Base-by-base conservation (phyloP, 305 asterid genomes). In the Rubia tinctorum region DNA sequence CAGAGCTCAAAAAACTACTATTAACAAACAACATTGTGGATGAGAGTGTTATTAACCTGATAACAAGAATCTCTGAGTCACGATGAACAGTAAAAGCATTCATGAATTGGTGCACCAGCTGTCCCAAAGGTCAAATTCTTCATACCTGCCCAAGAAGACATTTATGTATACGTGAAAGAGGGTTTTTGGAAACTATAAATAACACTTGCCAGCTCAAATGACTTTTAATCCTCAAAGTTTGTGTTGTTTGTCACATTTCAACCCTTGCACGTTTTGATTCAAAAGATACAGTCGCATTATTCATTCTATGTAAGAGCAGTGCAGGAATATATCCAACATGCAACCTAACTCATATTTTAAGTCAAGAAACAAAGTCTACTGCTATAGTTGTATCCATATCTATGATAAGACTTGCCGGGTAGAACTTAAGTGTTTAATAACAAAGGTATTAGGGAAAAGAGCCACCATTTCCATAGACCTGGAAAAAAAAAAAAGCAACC, bases 321-420 rank as follows among this genome's bases (percentile, higher is more conserved):
- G 65, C 18, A 70, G 47, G 22, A 70, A 70, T 34, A 34, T 70
- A 53, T 55, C 62, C 39, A 30, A 17, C 20, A 70, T 53, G 64
- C 51, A 55, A 53, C 73, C 39, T 51, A 49, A 53, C 13, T 14
- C 44, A 55, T 18, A 40, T 55, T 42, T 20, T 2, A 49, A 47
- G 72, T n/a, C n/a, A n/a, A n/a, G n/a, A n/a, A n/a, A n/a, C n/a
- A n/a, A n/a, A n/a, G n/a, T n/a, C n/a, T n/a, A n/a, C n/a, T n/a
- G n/a, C n/a, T n/a, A 11, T 14, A 55, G 34, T 51, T 18, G 45
- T 30, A 30, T 27, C 45, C 27, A 17, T 13, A 69, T 49, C 8
- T 22, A 37, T 47, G 4, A 47, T 49, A 18, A 49, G 18, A 47
- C 73, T 17, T 30, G 10, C 37, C 63, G 39, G 39, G 67, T 34